A percentile compares a stretch with the other conserved stretches of the same genome.
phyloP scores from a whole-genome alignment of 1,139 yeast genomes.

The Petasospora fabianii region DNA sequence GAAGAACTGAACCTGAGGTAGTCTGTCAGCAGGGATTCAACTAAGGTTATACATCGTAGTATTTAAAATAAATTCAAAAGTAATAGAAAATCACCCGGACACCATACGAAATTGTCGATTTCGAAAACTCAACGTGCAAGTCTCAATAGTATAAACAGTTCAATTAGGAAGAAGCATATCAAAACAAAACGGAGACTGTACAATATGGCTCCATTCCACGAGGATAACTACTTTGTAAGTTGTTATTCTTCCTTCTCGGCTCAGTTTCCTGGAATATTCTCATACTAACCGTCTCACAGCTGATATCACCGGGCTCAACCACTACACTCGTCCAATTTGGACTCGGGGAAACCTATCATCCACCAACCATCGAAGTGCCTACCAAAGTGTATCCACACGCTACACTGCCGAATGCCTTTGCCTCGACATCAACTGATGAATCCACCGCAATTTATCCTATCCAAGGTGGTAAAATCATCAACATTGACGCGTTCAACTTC shows the following conservation, averaged over 20 bases:
- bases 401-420: constrained; percentile 36
- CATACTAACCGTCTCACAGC: too few species aligned
- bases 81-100: not conserved
- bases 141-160: too few species aligned
- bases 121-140: not conserved
- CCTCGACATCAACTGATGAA: constrained; percentile 37
- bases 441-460: constrained; percentile 58
- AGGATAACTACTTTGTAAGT: constrained; percentile 37
- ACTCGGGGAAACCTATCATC: constrained; percentile 69
- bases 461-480: constrained; percentile 54
- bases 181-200: not conserved
- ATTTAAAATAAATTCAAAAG: too few species aligned
- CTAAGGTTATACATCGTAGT: too few species aligned
- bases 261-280: too few species aligned
- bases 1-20: not conserved
- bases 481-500: constrained; percentile 69
- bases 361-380: constrained; percentile 74
- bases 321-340: constrained; percentile 79
- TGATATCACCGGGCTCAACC: constrained; percentile 80
- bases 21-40: too few species aligned
- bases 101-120: not conserved
- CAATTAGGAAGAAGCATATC: too few species aligned
- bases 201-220: constrained; percentile 45
- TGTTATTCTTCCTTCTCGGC: not conserved
- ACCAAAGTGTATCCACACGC: constrained; percentile 64